Base-by-base conservation (phyloP, 139 green algal species). In the Tetraselmis striata region DNA sequence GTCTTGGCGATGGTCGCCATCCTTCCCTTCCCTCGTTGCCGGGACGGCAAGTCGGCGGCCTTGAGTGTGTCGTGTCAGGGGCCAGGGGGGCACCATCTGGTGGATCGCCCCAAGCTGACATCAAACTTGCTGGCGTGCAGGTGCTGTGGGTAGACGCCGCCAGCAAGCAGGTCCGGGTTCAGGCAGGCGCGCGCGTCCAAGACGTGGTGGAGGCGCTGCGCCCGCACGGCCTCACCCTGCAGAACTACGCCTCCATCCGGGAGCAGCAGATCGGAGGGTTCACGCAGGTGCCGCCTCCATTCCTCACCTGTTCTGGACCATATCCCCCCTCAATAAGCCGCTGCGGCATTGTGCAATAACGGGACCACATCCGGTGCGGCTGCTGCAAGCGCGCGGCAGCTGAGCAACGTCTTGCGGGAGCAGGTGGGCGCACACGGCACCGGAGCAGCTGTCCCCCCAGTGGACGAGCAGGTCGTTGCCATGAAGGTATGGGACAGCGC, bases 201-300 rank as follows among this genome's bases (percentile, higher is more conserved):
- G 85, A 95, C 31, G 85, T 98, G 30, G 92, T 93, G 2, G 94
- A 98, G 5, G 86, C 88, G 31, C 84, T 99, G 29, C 87, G 91
- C 80, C 84, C 84, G 22, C 84, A 98, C 83, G 95, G 93, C 2
- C 91, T 99, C 5, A 97, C 92, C 11, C 92, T 99, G 76, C 90
- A 97, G 85, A 99, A 99, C 89, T 98, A 95, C 83, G 96, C 96
- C 0, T 95, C 89, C 78, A 98, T 99, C 29, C 85, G 92, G 25
- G 96, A 99, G 89, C 96, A 99, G 91, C 94, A 98, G 78, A 91
- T 98, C 0, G 95, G 94, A 1, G 95, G 95, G 27, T 97, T 97
- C 88, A 96, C 88, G 0, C 94, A 98, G 89, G 93, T 94, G 27
- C 23, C 28, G 2, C n/a, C 32, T 18, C 28, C 26, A 1, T 78